A percentile compares a stretch with the other conserved stretches of the same genome.
phyloP scores from a whole-genome alignment of 805 yeast genomes.

The Pichia exigua region DNA sequence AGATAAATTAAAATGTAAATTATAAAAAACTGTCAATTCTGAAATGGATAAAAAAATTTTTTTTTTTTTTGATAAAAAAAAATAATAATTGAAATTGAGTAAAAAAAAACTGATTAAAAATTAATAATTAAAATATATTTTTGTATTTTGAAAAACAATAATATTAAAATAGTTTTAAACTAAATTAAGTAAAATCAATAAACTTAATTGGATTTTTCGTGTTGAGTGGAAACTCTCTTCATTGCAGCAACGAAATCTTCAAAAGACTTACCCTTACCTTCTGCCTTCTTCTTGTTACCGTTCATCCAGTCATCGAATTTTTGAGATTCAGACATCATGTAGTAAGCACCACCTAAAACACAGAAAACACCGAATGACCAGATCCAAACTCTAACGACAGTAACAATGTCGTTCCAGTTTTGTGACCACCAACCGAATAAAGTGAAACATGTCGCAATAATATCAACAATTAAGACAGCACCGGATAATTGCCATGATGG shows the following conservation, averaged over 20 bases:
- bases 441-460: constrained; percentile 87
- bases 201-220: constrained; percentile 61
- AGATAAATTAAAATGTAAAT: neutral
- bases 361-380: constrained; percentile 97
- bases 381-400: constrained; percentile 90
- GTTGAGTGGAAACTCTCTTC: constrained; percentile 85
- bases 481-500: constrained; percentile 97
- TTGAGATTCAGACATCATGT: constrained; percentile 78
- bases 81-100: neutral
- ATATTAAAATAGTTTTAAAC: neutral
- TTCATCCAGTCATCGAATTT: constrained; percentile 78
- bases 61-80: neutral
- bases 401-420: constrained; percentile 93
- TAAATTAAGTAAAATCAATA: constrained; percentile 9
- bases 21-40: neutral
- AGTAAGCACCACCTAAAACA: constrained; percentile 93
- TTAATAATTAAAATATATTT: neutral
- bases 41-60: neutral
- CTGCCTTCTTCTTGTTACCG: constrained; percentile 62
- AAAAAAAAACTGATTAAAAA: neutral
- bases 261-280: constrained; percentile 49
- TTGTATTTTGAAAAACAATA: neutral
- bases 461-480: constrained; percentile 85
- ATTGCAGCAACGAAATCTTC: constrained; percentile 78
- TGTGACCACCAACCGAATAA: constrained; percentile 97